Conservation (phyloP, 306 rosid genomes). For the Trichosanthes cucumerina region DNA sequence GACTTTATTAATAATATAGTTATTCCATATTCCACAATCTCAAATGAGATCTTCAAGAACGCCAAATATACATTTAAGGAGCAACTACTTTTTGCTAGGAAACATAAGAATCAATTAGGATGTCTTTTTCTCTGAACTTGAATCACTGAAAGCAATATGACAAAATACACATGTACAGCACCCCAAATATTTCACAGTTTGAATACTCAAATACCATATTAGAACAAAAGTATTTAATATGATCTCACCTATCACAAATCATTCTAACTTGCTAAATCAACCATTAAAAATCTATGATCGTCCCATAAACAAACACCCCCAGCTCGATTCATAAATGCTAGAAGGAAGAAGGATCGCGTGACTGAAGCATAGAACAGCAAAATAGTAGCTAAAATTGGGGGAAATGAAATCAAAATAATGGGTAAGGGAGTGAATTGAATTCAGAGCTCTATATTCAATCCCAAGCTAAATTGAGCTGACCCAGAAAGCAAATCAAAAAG, state of each 20-base stretch:
- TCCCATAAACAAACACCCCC: neutral
- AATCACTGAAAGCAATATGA: neutral
- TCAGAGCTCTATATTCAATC: neutral
- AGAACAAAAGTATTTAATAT: neutral
- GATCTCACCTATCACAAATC: neutral
- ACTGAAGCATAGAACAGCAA: neutral
- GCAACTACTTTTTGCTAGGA: neutral
- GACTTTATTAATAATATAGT: constrained; percentile 19
- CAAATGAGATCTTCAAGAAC: constrained; percentile 13
- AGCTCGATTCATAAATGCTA: neutral
- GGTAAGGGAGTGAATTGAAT: neutral
- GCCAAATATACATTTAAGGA: neutral
- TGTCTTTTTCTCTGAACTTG: neutral
- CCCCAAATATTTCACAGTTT: neutral
- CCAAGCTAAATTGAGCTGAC: neutral
- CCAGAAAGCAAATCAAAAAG: neutral
- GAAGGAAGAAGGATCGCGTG: neutral
- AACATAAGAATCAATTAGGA: neutral
- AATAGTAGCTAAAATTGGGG: neutral
- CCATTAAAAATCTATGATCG: neutral
- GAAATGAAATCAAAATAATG: neutral
- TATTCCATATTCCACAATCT: constrained; percentile 49
- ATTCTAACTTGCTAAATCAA: neutral
- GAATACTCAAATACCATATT: neutral
- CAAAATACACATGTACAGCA: neutral